Conservation (phyloP, 306 rosid species). For the Dryas drummondii region DNA sequence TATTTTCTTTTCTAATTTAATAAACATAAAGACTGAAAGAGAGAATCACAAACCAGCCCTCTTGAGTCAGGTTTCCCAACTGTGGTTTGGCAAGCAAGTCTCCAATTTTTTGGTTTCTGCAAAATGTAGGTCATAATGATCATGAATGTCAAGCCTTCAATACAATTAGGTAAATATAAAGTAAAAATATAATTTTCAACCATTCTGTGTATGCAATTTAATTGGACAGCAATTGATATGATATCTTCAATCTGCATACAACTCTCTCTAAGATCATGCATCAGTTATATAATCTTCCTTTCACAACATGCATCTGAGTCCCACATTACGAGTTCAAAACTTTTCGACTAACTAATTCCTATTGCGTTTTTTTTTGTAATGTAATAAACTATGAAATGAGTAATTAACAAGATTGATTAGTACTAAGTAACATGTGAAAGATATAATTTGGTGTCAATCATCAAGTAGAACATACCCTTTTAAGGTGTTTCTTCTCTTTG, state of each 20-base stretch:
- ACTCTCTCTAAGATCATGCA: not conserved
- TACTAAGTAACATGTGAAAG: no score
- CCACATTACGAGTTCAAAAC: no score
- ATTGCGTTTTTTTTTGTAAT: no score
- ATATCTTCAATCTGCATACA: not conserved
- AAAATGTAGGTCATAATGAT: not conserved
- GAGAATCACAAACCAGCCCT: slow-evolving; percentile 62
- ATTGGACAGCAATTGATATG: not conserved
- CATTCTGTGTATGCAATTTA: not conserved
- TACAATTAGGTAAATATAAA: not conserved
- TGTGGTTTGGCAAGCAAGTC: slow-evolving; percentile 92
- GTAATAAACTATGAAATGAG: no score
- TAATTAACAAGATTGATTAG: not conserved
- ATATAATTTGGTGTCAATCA: no score
- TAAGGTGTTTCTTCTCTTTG: slow-evolving; percentile 70
- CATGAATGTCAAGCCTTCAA: not conserved
- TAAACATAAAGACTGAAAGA: not conserved
- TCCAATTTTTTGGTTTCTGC: slow-evolving; percentile 95
- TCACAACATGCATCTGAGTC: not conserved
- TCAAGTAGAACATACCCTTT: slow-evolving; percentile 44
- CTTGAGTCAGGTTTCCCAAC: slow-evolving; percentile 71
- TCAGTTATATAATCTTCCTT: not conserved
- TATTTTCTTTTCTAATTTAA: not conserved
- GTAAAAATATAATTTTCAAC: no score
- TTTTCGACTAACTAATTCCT: no score